Percentiles rank a stretch among this genome's conserved stretches.
Evolutionary conservation across 2,329 filamentous ascomycete species (phyloP).

Genomic region (Alternaria incomplexa): DNA sequence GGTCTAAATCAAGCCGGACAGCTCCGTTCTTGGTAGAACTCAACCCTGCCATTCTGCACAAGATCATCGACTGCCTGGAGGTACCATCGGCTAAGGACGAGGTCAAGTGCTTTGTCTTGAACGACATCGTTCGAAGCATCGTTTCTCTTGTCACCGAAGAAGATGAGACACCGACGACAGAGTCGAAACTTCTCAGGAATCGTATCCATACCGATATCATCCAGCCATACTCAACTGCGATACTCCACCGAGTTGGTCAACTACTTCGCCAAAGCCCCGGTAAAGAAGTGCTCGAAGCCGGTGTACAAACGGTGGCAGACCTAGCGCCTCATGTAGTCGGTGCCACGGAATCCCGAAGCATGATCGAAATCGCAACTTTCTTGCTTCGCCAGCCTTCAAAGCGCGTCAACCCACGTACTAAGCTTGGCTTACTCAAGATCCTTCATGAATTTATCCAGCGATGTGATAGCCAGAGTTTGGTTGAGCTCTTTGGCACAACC

Average conservation of each 20-base stretch:
- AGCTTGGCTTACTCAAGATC: slow-evolving; percentile 79
- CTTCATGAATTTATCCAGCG: slow-evolving; percentile 80
- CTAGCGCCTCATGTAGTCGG: slow-evolving; percentile 58
- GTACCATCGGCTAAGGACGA: slow-evolving; percentile 80
- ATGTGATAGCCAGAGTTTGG: slow-evolving; percentile 63
- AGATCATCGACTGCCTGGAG: slow-evolving; percentile 74
- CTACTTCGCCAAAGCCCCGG: slow-evolving; percentile 66
- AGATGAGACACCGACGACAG: slow-evolving; percentile 27
- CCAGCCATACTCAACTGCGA: slow-evolving; percentile 69
- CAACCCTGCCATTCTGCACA: slow-evolving; percentile 65
- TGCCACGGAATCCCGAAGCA: slow-evolving; percentile 69
- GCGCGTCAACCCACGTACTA: slow-evolving; percentile 80
- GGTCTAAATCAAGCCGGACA: slow-evolving; percentile 72
- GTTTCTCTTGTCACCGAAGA: slow-evolving; percentile 25
- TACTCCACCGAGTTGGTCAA: slow-evolving; percentile 62
- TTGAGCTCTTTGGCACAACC: slow-evolving; percentile 66
- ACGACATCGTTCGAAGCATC: slow-evolving; percentile 68
- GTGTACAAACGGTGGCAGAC: slow-evolving; percentile 78
- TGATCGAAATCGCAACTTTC: slow-evolving; percentile 81
- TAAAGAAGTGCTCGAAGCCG: slow-evolving; percentile 78
- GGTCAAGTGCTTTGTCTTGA: slow-evolving; percentile 81
- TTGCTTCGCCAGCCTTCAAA: slow-evolving; percentile 85
- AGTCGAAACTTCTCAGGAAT: slow-evolving; percentile 63
- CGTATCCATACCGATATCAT: slow-evolving; percentile 54
- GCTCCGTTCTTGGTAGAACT: slow-evolving; percentile 73